These are phyloP conservation scores for Colletotrichum zoysiae DNA, from an alignment of 2,329 filamentous ascomycete genomes.

Conservation along the genomic window DNA sequence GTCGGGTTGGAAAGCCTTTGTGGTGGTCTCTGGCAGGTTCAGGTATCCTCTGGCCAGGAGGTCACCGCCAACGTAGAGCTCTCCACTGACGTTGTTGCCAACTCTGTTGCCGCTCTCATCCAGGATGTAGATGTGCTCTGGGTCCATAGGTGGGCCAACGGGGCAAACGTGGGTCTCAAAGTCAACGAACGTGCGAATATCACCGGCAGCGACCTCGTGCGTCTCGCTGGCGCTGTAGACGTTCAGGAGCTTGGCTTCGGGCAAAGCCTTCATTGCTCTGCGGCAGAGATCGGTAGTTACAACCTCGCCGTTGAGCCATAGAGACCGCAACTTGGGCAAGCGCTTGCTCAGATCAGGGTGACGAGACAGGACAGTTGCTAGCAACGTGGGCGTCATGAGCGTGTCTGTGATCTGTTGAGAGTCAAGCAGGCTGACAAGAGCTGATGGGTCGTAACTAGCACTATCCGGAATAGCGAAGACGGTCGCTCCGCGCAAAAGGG, in stretches of 20 bases:
- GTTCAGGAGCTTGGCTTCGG: slow-evolving; percentile 78
- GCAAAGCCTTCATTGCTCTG: slow-evolving; percentile 75
- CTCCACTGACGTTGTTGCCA: slow-evolving; percentile 72
- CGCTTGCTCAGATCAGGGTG: slow-evolving; percentile 74
- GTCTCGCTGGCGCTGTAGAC: slow-evolving; percentile 88
- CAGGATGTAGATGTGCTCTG: slow-evolving; percentile 78
- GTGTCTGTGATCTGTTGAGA: slow-evolving; percentile 80
- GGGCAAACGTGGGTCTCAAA: slow-evolving; percentile 76
- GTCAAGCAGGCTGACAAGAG: slow-evolving; percentile 78
- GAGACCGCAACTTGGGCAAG: slow-evolving; percentile 74
- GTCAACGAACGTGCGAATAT: slow-evolving; percentile 76
- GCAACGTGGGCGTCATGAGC: slow-evolving; percentile 84
- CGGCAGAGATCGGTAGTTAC: slow-evolving; percentile 82
- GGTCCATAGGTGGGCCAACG: slow-evolving; percentile 78
- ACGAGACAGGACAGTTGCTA: slow-evolving; percentile 79
- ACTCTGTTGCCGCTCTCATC: slow-evolving; percentile 77
- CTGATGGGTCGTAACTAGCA: slow-evolving; percentile 80
- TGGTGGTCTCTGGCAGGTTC: slow-evolving; percentile 83
- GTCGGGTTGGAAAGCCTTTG: slow-evolving; percentile 76
- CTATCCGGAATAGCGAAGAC: slow-evolving; percentile 82
- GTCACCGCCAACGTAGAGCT: slow-evolving; percentile 81
- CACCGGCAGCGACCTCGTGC: slow-evolving; percentile 82
- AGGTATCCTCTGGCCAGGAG: slow-evolving; percentile 82
- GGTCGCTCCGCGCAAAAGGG: slow-evolving; percentile 80
- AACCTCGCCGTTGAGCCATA: slow-evolving; percentile 88